A percentile compares a stretch with the other conserved stretches of the same genome.
Conservation (phyloP, 2,329 filamentous ascomycete genomes). For the Westerdykella ornata region DNA sequence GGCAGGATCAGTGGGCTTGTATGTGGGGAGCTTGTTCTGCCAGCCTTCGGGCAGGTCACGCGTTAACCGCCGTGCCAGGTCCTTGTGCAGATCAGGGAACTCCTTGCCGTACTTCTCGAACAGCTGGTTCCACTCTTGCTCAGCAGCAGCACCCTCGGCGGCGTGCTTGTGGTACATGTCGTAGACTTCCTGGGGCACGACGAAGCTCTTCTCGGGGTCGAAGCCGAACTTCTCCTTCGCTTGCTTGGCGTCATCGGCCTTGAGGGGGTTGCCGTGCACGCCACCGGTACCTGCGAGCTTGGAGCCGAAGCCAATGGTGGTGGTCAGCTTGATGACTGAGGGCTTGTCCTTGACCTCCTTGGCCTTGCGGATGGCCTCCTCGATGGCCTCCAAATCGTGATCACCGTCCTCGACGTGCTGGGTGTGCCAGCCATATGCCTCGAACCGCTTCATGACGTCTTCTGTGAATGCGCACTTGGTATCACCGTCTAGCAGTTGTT, state of each 20-base stretch:
- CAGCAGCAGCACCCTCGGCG: constrained; percentile 75
- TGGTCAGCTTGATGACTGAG: constrained; percentile 90
- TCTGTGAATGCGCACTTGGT: constrained; percentile 96
- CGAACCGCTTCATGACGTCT: constrained; percentile 89
- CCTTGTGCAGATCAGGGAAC: constrained; percentile 70
- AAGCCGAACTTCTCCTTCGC: constrained; percentile 96
- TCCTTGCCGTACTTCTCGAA: constrained; percentile 77
- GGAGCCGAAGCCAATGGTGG: constrained; percentile 95
- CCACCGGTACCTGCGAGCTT: constrained; percentile 86
- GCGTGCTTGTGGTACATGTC: constrained; percentile 82
- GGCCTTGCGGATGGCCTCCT: constrained; percentile 77
- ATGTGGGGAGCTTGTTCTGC: constrained; percentile 88
- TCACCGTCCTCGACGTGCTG: constrained; percentile 81
- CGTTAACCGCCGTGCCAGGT: constrained; percentile 72
- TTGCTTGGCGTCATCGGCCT: constrained; percentile 87
- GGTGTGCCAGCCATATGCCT: constrained; percentile 95
- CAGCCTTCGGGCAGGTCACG: constrained; percentile 89
- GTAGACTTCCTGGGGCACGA: constrained; percentile 90
- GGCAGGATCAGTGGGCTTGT: constrained; percentile 77
- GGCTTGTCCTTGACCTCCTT: constrained; percentile 93
- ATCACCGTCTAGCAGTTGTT: constrained; percentile 65
- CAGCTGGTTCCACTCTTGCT: constrained; percentile 93
- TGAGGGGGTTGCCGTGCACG: constrained; percentile 93
- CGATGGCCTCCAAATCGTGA: constrained; percentile 77
- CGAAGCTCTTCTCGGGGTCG: constrained; percentile 88